Base-by-base conservation (phyloP, 2,329 filamentous ascomycete genomes). In the Elsinoe australis region DNA sequence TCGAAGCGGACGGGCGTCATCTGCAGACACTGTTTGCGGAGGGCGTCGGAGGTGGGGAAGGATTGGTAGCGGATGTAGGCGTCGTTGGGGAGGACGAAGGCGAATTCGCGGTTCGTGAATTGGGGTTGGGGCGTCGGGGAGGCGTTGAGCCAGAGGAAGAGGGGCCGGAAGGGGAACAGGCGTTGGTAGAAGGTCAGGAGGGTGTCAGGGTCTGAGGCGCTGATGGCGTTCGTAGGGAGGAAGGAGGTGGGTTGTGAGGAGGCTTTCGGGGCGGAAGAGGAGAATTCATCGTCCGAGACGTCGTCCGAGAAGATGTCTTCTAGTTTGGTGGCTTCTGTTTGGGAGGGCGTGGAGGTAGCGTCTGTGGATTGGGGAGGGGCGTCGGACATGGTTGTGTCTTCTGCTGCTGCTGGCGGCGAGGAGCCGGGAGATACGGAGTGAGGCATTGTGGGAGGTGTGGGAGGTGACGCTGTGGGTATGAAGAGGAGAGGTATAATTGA, bases 101-200 rank as follows among this genome's bases (percentile, higher is more conserved):
- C 89, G 64, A 98, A 96, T 66, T 98, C 92, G 61, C 92, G 84
- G 64, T 96, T 86, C 21, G 75, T 81, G 69, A 96, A 96, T 67
- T 96, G 89, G 55, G 82, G 83, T 3, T 84, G 83, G 0, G 92
- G 89, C 5, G 81, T 81, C 5, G 87, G 83, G 47, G 86, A 87
- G 67, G 96, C 92, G 63, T 96, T 98, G 39, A 98, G 79, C 92
- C 92, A 98, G 65, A 95, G 89, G 68, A 95, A 98, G 15, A 96
- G 80, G 53, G 87, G 84, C 51, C 89, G 81, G 74, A 94, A 98
- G 3, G 92, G 92, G 59, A 96, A 96, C 29, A 98, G 74, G 39
- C 92, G 86, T 62, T 94, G 86, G 64, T 98, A 98, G 70, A 95
- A 98, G 54, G 84, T 86, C 58, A 85, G 80, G 80, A 96, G 88